Percentiles rank a stretch among this genome's conserved stretches.
Conservation (phyloP, 2,329 filamentous ascomycete species). For the Nothophaeocryptopus gaeumannii region DNA sequence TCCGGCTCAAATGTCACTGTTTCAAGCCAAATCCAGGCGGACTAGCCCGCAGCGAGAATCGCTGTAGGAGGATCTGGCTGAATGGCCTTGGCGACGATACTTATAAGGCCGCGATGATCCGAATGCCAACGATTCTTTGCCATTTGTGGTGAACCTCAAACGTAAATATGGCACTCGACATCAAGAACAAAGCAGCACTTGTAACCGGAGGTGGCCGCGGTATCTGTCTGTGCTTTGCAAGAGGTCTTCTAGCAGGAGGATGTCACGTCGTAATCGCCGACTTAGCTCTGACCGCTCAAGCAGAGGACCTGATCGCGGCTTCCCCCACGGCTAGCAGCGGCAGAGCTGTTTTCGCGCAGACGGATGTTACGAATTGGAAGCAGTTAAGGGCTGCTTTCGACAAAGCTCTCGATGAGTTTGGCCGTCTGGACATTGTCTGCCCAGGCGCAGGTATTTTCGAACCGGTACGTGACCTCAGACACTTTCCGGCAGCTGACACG, state of each 20-base stretch:
- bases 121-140: too few species aligned
- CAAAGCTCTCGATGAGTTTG: conserved; percentile 44
- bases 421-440: conserved; percentile 42
- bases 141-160: too few species aligned
- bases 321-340: conserved; percentile 10
- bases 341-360: conserved; percentile 40
- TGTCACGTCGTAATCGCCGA: conserved; percentile 48
- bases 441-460: conserved; percentile 46
- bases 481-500: too few species aligned
- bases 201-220: conserved; percentile 28
- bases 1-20: too few species aligned
- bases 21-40: too few species aligned
- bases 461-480: conserved; percentile 21
- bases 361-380: conserved; percentile 48
- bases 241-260: conserved; percentile 11
- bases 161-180: background rate
- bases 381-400: conserved; percentile 49
- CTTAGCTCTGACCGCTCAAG: conserved; percentile 48
- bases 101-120: too few species aligned
- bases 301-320: conserved; percentile 33
- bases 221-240: conserved; percentile 18
- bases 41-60: too few species aligned
- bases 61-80: too few species aligned
- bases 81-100: too few species aligned
- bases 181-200: conserved; percentile 22